phyloP scores from a whole-genome alignment of 352 stramenopile species.

The Phytophthora europaea region DNA sequence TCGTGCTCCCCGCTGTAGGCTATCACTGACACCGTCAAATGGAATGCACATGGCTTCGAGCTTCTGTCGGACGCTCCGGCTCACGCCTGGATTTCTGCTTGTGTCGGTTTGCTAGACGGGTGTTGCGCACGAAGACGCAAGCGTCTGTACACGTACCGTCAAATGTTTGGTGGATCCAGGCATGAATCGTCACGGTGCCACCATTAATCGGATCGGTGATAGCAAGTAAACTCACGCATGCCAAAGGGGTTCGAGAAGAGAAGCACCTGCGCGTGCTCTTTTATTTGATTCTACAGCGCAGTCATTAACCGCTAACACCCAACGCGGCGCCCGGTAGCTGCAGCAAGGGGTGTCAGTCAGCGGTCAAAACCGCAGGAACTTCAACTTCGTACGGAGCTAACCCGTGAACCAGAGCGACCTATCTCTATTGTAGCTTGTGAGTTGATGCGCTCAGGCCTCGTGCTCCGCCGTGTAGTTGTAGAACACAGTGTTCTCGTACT shows the following conservation, averaged over 20 bases:
- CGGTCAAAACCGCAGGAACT: background rate
- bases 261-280: too few relatives aligned
- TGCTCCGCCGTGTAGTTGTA: constrained; percentile 54
- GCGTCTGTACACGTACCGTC: constrained; percentile 18
- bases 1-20: background rate
- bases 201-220: background rate
- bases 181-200: constrained; percentile 10
- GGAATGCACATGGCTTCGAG: background rate
- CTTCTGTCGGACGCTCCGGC: background rate
- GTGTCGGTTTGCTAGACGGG: background rate
- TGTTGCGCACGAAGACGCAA: background rate
- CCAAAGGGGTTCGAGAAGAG: too few relatives aligned
- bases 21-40: background rate
- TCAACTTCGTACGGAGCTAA: background rate
- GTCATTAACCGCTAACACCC: background rate
- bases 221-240: too few relatives aligned
- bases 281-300: too few relatives aligned
- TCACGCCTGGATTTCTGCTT: background rate
- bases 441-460: constrained; percentile 25
- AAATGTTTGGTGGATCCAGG: background rate
- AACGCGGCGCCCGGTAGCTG: constrained; percentile 4
- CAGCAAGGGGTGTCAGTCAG: background rate
- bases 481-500: constrained; percentile 45
- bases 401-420: background rate
- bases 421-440: background rate